Conservation (phyloP, 2,329 filamentous ascomycete genomes). For the Elsinoe fawcettii region DNA sequence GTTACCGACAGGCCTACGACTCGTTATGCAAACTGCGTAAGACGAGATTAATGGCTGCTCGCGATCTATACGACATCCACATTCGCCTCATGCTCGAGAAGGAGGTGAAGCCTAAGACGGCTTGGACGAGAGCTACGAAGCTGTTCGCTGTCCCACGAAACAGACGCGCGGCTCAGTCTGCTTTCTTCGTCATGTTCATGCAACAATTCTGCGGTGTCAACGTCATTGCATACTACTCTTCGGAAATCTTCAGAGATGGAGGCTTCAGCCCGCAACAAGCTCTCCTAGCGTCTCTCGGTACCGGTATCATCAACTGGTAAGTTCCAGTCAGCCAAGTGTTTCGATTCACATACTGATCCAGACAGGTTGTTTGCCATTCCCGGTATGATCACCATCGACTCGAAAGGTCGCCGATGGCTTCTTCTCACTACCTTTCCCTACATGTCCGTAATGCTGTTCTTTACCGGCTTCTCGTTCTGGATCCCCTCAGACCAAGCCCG, state of each 20-base stretch:
- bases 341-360: not conserved
- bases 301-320: slow-evolving; percentile 27
- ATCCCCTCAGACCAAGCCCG: slow-evolving; percentile 22
- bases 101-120: slow-evolving; percentile 15
- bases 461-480: slow-evolving; percentile 24
- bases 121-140: slow-evolving; percentile 18
- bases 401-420: slow-evolving; percentile 38
- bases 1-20: slow-evolving; percentile 31
- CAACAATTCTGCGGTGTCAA: slow-evolving; percentile 25
- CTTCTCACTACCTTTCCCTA: slow-evolving; percentile 39
- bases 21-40: slow-evolving; percentile 30
- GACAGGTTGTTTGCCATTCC: slow-evolving; percentile 32
- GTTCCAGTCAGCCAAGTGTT: slow-evolving; percentile 16
- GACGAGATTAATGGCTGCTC: slow-evolving; percentile 32
- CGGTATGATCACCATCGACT: slow-evolving; percentile 37
- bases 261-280: slow-evolving; percentile 23
- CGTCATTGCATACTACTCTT: slow-evolving; percentile 14
- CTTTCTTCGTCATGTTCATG: slow-evolving; percentile 31
- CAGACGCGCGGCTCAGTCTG: slow-evolving; percentile 27
- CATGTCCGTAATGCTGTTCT: slow-evolving; percentile 42
- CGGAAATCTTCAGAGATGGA: slow-evolving; percentile 25
- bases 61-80: slow-evolving; percentile 35
- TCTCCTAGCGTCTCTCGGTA: slow-evolving; percentile 27
- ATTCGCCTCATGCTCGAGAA: slow-evolving; percentile 17
- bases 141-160: slow-evolving; percentile 29